Percentiles rank a stretch among this genome's conserved stretches.
Evolutionary conservation across 1,139 yeast genomes (phyloP).

Genomic region (Scheffersomyces stambukii): DNA sequence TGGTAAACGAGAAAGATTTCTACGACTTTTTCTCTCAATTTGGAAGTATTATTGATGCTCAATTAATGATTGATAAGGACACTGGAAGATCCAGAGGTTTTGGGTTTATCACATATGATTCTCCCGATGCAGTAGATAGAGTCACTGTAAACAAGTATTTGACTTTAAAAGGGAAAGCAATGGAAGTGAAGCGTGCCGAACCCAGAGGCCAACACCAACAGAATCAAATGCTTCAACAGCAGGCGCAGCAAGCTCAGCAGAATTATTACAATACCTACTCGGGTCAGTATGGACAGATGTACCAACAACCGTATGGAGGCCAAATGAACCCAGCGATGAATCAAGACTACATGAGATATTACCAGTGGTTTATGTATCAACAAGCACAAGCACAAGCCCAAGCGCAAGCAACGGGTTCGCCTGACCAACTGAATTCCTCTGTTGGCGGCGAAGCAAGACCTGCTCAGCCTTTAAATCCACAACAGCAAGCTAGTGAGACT

Average conservation of each 20-base stretch:
- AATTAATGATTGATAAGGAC: conserved; percentile 95
- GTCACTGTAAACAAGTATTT: conserved; percentile 82
- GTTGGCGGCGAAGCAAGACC: conserved; percentile 37
- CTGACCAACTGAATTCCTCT: background rate
- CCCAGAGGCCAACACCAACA: conserved; percentile 65
- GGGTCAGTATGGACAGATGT: conserved; percentile 27
- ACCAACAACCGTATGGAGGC: conserved; percentile 4
- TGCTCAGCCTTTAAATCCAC: conserved; percentile 53
- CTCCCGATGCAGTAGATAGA: conserved; percentile 92
- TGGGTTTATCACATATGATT: conserved; percentile 94
- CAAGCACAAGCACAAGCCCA: conserved; percentile 28
- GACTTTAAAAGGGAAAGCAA: conserved; percentile 81
- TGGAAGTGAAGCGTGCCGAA: conserved; percentile 98
- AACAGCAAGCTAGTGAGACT: conserved; percentile 39
- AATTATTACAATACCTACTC: conserved; percentile 22
- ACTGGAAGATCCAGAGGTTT: conserved; percentile 98
- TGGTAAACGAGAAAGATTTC: conserved; percentile 90
- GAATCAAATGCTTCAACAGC: conserved; percentile 36
- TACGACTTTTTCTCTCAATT: conserved; percentile 83
- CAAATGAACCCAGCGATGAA: conserved; percentile 80
- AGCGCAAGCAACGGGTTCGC: no score
- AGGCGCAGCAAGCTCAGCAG: conserved; percentile 16
- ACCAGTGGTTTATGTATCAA: conserved; percentile 66
- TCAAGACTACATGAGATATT: conserved; percentile 85
- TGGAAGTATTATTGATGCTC: conserved; percentile 95